These are phyloP conservation scores for Nakazawaea wyomingensis DNA, from an alignment of 805 yeast species.

Conservation along the genomic window DNA sequence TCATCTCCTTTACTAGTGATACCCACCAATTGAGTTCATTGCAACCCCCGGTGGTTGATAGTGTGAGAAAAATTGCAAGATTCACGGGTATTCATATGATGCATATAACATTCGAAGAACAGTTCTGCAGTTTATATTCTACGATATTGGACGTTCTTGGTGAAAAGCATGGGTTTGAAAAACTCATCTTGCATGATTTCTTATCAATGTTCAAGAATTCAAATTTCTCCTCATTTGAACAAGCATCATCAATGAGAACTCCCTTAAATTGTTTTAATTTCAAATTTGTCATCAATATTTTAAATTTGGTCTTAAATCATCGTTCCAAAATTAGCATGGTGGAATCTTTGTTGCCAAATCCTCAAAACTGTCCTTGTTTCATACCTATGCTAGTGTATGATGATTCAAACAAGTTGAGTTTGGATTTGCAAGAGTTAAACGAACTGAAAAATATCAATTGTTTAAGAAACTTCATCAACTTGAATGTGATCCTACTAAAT, in stretches of 20 bases:
- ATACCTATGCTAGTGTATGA: not conserved
- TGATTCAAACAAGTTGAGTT: not conserved
- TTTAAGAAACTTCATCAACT: not conserved
- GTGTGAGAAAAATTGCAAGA: conserved; percentile 3
- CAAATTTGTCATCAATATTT: not conserved
- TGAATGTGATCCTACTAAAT: not conserved
- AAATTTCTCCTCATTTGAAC: not conserved
- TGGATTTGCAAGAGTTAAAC: not conserved
- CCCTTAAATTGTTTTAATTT: not conserved
- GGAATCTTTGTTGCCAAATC: not conserved
- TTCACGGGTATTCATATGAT: not conserved
- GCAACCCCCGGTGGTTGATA: not conserved
- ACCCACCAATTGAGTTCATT: not conserved
- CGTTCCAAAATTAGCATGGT: not conserved
- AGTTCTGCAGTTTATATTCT: not conserved
- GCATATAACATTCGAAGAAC: not conserved
- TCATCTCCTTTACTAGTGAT: not conserved
- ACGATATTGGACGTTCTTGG: not conserved
- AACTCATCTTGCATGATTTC: not conserved
- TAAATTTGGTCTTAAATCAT: not conserved
- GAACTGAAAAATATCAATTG: too few species aligned
- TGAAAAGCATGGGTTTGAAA: not conserved
- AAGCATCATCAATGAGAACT: too few species aligned
- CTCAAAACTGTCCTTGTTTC: not conserved
- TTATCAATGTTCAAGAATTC: not conserved